These are phyloP conservation scores for Cladophialophora carrionii DNA, from an alignment of 2,329 filamentous ascomycete species.

Conservation along the genomic window DNA sequence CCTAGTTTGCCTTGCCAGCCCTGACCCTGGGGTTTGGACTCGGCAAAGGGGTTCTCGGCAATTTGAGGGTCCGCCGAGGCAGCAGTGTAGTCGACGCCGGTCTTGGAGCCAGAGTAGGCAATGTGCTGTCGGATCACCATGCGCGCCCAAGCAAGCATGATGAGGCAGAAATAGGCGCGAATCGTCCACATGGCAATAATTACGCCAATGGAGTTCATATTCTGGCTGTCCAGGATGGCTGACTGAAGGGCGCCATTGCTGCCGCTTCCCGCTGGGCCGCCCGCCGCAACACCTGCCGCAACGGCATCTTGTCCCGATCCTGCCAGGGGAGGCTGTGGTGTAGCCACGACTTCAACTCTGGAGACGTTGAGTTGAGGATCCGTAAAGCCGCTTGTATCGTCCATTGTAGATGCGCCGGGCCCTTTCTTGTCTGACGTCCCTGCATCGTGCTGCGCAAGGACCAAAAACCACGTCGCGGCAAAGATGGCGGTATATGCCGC, in stretches of 20 bases:
- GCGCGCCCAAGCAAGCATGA: constrained; percentile 81
- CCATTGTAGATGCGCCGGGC: constrained; percentile 60
- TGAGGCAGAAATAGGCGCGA: constrained; percentile 78
- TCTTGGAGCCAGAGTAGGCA: constrained; percentile 47
- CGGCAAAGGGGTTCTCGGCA: constrained; percentile 69
- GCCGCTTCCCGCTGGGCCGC: constrained; percentile 43
- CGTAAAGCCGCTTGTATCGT: constrained; percentile 67
- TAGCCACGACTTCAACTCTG: constrained; percentile 58
- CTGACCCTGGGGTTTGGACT: constrained; percentile 70
- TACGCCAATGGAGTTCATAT: constrained; percentile 75
- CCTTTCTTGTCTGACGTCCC: constrained; percentile 48
- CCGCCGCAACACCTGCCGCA: constrained; percentile 38
- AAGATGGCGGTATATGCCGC: constrained; percentile 80
- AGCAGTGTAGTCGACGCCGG: constrained; percentile 48
- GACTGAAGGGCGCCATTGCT: constrained; percentile 56
- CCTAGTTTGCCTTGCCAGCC: constrained; percentile 80
- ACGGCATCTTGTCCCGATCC: constrained; percentile 57
- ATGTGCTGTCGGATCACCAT: constrained; percentile 73
- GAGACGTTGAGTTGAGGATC: constrained; percentile 64
- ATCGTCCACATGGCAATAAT: constrained; percentile 74
- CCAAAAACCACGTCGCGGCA: constrained; percentile 81
- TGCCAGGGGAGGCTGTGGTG: constrained; percentile 50
- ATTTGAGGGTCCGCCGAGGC: constrained; percentile 53
- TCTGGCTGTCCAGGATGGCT: constrained; percentile 65
- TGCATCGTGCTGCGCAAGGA: constrained; percentile 63